Evolutionary conservation across 805 yeast genomes (phyloP).

Genomic region (Barnettozyma salicaria): DNA sequence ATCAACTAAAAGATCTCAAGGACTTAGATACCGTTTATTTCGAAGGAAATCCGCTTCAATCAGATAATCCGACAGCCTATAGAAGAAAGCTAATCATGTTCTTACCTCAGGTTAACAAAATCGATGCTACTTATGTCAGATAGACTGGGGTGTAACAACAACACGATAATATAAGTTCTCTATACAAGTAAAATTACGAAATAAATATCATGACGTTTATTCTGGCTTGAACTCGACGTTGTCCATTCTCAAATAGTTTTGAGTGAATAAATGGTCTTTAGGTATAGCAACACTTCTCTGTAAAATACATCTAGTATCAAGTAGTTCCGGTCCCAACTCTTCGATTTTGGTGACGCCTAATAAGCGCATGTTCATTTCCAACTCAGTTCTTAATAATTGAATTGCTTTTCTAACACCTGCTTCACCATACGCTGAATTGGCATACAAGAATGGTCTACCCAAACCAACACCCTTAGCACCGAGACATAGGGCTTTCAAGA

Average conservation of each 20-base stretch:
- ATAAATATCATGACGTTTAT: not conserved
- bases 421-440: slow-evolving; percentile 59
- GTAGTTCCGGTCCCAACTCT: slow-evolving; percentile 52
- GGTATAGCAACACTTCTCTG: slow-evolving; percentile 41
- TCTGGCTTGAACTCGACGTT: slow-evolving; percentile 42
- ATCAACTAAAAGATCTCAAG: slow-evolving; percentile 55
- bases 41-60: slow-evolving; percentile 88
- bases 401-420: slow-evolving; percentile 56
- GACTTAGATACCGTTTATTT: slow-evolving; percentile 83
- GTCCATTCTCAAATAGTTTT: slow-evolving; percentile 51
- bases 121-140: slow-evolving; percentile 80
- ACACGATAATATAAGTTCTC: not conserved
- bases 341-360: slow-evolving; percentile 61
- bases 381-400: slow-evolving; percentile 60
- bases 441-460: slow-evolving; percentile 62
- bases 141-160: slow-evolving; percentile 2
- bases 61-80: slow-evolving; percentile 68
- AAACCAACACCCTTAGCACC: slow-evolving; percentile 71
- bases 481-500: slow-evolving; percentile 57
- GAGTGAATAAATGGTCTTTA: slow-evolving; percentile 46
- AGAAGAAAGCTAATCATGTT: slow-evolving; percentile 74
- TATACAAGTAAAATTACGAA: not conserved
- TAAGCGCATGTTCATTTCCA: slow-evolving; percentile 73
- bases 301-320: slow-evolving; percentile 49
- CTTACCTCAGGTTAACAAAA: slow-evolving; percentile 65